Evolutionary conservation across 768 basidiomycete species (phyloP).

Genomic region (Leucogyrophana mollusca): DNA sequence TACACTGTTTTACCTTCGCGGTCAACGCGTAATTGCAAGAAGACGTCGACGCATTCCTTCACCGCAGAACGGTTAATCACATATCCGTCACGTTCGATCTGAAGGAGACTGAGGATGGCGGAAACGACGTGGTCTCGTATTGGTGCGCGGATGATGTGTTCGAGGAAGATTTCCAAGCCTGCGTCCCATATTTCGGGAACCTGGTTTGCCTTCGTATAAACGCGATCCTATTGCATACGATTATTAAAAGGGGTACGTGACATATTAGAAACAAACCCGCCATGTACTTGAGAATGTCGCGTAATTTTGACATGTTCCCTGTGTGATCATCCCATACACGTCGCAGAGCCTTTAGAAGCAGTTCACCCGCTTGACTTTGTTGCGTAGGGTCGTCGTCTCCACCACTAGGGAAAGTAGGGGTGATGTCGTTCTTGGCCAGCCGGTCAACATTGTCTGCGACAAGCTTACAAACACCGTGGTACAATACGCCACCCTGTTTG

Average conservation of each 20-base stretch:
- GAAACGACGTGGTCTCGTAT: constrained; percentile 81
- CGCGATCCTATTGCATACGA: constrained; percentile 69
- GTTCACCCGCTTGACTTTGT: constrained; percentile 79
- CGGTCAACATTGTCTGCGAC: constrained; percentile 80
- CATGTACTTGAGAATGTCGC: constrained; percentile 95
- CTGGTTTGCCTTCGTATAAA: constrained; percentile 70
- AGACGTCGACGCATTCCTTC: constrained; percentile 84
- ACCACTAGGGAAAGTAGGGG: constrained; percentile 82
- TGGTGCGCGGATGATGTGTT: constrained; percentile 74
- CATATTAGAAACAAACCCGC: constrained; percentile 40
- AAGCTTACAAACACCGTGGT: constrained; percentile 78
- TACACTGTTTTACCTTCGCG: constrained; percentile 64
- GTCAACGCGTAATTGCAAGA: constrained; percentile 63
- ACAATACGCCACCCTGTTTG: constrained; percentile 81
- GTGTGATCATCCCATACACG: constrained; percentile 94
- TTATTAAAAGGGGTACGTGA: constrained; percentile 10
- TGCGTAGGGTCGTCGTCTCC: constrained; percentile 66
- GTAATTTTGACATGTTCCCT: constrained; percentile 82
- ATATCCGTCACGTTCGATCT: constrained; percentile 88
- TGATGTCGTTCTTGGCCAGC: constrained; percentile 72
- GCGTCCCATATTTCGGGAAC: constrained; percentile 82
- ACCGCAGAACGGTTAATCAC: constrained; percentile 89
- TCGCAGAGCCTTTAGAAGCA: constrained; percentile 78
- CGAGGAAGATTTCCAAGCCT: constrained; percentile 80
- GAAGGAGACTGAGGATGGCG: constrained; percentile 85